Conservation (phyloP, 257 asterid genomes). For the Rauvolfia tetraphylla region DNA sequence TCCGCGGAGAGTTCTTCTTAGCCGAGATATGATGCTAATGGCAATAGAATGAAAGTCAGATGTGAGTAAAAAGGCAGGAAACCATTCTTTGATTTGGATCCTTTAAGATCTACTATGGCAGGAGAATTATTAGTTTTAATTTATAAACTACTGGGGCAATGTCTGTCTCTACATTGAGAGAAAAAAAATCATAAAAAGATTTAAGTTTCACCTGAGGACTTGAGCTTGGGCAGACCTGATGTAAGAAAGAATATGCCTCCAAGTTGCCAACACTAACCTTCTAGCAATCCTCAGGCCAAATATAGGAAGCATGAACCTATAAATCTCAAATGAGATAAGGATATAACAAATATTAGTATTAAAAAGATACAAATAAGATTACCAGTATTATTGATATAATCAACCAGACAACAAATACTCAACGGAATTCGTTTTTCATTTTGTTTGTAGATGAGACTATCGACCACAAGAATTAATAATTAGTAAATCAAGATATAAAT, state of each 20-base stretch:
- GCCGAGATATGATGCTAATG: conserved; percentile 50
- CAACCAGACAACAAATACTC: background rate
- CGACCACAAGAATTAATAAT: background rate
- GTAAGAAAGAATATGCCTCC: conserved; percentile 44
- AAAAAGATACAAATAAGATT: background rate
- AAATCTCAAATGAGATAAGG: conserved; percentile 21
- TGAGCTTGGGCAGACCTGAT: conserved; percentile 43
- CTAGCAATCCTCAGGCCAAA: conserved; percentile 48
- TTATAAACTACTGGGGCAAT: background rate
- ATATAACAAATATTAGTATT: conserved; percentile 4
- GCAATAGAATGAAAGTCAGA: conserved; percentile 16
- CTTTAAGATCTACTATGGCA: background rate
- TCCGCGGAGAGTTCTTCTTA: conserved; percentile 60
- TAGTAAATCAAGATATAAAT: background rate
- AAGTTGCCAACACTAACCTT: conserved; percentile 50
- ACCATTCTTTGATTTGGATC: background rate
- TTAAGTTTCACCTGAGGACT: conserved; percentile 44
- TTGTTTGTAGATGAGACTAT: background rate
- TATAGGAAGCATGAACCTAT: conserved; percentile 73
- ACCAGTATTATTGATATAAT: background rate
- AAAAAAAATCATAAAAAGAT: background rate
- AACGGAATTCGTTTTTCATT: background rate
- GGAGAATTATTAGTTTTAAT: background rate
- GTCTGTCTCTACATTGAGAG: background rate
- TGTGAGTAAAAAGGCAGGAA: conserved; percentile 1